A percentile compares a stretch with the other conserved stretches of the same genome.
Conservation (phyloP, 805 yeast species). For the Zygoascus tannicola region DNA sequence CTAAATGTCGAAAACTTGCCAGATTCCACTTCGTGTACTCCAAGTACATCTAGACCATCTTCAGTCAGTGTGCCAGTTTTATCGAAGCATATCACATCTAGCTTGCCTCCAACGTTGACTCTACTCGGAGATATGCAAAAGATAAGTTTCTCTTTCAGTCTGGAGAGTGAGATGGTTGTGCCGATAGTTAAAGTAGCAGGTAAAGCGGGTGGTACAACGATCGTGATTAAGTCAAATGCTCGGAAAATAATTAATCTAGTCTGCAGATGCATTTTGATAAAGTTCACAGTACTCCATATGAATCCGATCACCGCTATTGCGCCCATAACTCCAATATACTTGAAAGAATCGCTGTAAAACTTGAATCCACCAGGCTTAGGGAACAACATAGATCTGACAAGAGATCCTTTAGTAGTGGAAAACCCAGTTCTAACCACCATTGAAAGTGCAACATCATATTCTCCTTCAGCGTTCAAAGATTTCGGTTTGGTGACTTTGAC, state of each 20-base stretch:
- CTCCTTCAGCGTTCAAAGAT: constrained; percentile 35
- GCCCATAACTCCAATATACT: constrained; percentile 92
- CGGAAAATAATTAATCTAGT: constrained; percentile 65
- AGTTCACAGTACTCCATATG: constrained; percentile 70
- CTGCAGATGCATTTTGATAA: constrained; percentile 65
- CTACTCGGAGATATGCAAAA: constrained; percentile 92
- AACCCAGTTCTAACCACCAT: constrained; percentile 86
- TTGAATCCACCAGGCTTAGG: constrained; percentile 93
- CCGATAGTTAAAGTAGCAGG: constrained; percentile 98
- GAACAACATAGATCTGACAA: constrained; percentile 90
- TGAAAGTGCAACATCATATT: constrained; percentile 69
- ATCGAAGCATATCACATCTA: constrained; percentile 87
- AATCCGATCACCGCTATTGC: constrained; percentile 79
- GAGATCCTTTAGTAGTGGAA: constrained; percentile 89
- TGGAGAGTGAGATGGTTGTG: constrained; percentile 77
- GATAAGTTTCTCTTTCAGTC: constrained; percentile 59
- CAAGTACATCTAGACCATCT: constrained; percentile 84
- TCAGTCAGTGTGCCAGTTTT: constrained; percentile 97
- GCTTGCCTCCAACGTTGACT: constrained; percentile 91
- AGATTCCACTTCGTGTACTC: constrained; percentile 37
- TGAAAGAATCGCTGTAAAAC: constrained; percentile 89
- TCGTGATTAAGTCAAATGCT: constrained; percentile 88
- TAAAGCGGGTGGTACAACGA: constrained; percentile 96
- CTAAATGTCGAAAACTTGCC: constrained; percentile 7
- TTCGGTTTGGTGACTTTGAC: constrained; percentile 68